A percentile compares a stretch with the other conserved stretches of the same genome.
Evolutionary conservation across 305 asterid genomes (phyloP).

Genomic region (Rubia balearica): DNA sequence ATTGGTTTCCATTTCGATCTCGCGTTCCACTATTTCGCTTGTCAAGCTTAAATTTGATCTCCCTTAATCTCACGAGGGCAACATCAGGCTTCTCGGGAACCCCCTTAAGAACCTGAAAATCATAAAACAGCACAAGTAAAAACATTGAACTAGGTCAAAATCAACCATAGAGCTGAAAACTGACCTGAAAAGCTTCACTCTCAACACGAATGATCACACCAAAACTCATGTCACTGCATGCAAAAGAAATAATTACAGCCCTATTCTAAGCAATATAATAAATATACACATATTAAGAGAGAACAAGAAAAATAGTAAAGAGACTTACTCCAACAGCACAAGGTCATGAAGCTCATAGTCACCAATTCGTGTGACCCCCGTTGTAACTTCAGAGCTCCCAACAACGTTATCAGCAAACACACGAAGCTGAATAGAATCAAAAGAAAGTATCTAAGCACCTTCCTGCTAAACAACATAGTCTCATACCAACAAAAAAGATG

Average conservation of each 20-base stretch:
- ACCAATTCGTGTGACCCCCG: constrained; percentile 81
- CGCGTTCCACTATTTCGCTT: constrained; percentile 49
- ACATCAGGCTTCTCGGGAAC: constrained; percentile 91
- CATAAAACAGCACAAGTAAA: constrained; percentile 21
- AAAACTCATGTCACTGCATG: constrained; percentile 82
- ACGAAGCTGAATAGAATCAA: constrained; percentile 46
- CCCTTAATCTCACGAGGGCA: constrained; percentile 82
- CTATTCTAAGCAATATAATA: not conserved
- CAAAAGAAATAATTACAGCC: constrained; percentile 8
- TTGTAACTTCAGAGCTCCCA: constrained; percentile 94
- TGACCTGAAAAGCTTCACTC: constrained; percentile 93
- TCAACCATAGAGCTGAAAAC: constrained; percentile 12
- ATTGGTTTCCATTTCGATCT: constrained; percentile 62
- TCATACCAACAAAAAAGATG: constrained; percentile 5
- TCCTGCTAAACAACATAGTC: not conserved
- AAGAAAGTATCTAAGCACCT: not conserved
- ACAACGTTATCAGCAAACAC: constrained; percentile 91
- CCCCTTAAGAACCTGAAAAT: constrained; percentile 83
- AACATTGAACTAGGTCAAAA: constrained; percentile 10
- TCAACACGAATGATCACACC: constrained; percentile 96
- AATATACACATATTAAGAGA: not conserved
- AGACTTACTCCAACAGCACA: constrained; percentile 70
- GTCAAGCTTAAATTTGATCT: constrained; percentile 79
- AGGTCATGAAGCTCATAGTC: constrained; percentile 97
- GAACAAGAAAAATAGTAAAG: not conserved